Evolutionary conservation across 768 basidiomycete genomes (phyloP).

Genomic region (Mycena floridula): DNA sequence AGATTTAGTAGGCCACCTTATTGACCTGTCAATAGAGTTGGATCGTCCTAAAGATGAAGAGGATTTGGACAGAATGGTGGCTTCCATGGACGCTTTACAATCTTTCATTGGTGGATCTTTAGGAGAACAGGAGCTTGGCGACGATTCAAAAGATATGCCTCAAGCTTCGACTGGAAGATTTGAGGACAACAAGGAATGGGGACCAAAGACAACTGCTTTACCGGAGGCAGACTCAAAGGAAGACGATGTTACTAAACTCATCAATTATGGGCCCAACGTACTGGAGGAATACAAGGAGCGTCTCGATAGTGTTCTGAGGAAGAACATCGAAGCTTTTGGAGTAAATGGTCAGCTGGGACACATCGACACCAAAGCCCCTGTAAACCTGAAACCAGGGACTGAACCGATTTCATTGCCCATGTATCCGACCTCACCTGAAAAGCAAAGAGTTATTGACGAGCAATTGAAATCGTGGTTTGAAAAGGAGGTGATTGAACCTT

Average conservation of each 20-base stretch:
- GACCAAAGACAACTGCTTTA: neutral
- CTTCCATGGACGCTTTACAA: neutral
- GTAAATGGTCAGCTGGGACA: neutral
- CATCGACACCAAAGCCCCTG: constrained; percentile 6
- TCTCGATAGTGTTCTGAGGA: neutral
- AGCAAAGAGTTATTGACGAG: too few species aligned
- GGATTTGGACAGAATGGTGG: neutral
- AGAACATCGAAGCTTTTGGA: neutral
- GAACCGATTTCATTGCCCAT: constrained; percentile 11
- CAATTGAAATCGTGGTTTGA: too few species aligned
- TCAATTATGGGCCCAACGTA: neutral
- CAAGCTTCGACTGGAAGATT: neutral
- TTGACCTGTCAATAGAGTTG: too few species aligned
- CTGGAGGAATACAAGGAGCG: neutral
- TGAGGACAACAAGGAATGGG: neutral
- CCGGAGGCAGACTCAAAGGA: neutral
- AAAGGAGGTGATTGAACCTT: too few species aligned
- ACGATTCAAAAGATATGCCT: neutral
- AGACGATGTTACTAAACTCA: neutral
- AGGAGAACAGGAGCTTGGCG: neutral
- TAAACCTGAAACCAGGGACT: constrained; percentile 7
- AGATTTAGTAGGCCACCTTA: neutral
- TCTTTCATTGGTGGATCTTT: neutral
- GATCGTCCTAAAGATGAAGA: neutral
- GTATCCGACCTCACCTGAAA: constrained; percentile 15